Percentiles rank a stretch among this genome's conserved stretches.
Conservation (phyloP, 2,329 filamentous ascomycete genomes). For the Trichoderma sp. region DNA sequence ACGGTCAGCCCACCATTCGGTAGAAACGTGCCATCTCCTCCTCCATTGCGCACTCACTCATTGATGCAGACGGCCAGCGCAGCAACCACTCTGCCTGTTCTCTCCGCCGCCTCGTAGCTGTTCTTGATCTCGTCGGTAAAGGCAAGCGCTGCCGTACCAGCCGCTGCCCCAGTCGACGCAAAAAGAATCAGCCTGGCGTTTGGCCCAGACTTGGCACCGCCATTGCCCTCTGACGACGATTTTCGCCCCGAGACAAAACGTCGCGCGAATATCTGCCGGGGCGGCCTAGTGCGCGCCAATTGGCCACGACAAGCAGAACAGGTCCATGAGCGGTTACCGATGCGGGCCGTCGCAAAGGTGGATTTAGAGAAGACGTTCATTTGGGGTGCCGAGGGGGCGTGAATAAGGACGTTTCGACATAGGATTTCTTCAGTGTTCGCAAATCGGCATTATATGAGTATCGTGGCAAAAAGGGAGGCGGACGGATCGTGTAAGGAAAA, state of each 20-base stretch:
- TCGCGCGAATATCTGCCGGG: conserved; percentile 32
- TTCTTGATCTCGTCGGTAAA: conserved; percentile 73
- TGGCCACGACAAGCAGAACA: conserved; percentile 50
- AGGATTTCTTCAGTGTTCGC: conserved; percentile 1
- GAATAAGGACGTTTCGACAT: conserved; percentile 23
- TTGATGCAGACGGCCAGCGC: conserved; percentile 82
- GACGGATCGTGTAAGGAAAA: background rate
- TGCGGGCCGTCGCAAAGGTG: conserved; percentile 42
- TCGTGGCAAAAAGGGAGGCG: background rate
- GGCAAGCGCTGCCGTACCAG: conserved; percentile 51
- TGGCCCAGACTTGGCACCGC: conserved; percentile 32
- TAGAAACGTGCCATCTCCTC: background rate
- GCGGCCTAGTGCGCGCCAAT: conserved; percentile 37
- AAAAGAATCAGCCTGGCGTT: conserved; percentile 44
- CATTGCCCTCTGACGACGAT: conserved; percentile 29
- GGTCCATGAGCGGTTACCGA: conserved; percentile 47
- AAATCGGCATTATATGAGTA: conserved; percentile 25
- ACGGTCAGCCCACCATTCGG: background rate
- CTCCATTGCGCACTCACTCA: conserved; percentile 71
- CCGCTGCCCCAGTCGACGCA: conserved; percentile 53
- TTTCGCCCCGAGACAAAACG: conserved; percentile 36
- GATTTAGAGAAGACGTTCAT: conserved; percentile 49
- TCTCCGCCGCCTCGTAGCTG: conserved; percentile 71
- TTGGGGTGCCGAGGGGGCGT: conserved; percentile 28
- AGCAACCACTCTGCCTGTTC: conserved; percentile 75